A percentile compares a stretch with the other conserved stretches of the same genome.
Conservation (phyloP, 352 stramenopile species). For the Globisporangium barbulae region DNA sequence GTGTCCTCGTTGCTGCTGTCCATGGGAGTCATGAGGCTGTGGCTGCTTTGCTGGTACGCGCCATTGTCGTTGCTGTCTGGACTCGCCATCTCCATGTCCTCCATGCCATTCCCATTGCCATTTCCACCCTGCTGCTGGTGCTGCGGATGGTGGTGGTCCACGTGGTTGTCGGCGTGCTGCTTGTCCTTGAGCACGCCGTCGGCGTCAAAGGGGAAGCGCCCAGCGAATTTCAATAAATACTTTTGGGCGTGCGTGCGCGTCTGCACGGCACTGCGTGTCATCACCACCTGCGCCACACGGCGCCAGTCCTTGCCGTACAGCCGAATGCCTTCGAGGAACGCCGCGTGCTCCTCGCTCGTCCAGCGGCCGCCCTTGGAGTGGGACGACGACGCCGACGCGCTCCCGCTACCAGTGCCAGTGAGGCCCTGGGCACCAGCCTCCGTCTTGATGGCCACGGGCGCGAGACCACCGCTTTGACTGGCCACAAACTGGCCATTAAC, state of each 20-base stretch:
- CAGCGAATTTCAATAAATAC: conserved; percentile 92
- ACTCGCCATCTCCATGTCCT: conserved; percentile 3
- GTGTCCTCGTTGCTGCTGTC: background rate
- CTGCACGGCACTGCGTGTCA: conserved; percentile 83
- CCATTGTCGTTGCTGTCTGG: background rate
- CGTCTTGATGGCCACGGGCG: conserved; percentile 14
- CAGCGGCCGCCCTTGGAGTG: conserved; percentile 81
- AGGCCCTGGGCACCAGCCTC: conserved; percentile 6
- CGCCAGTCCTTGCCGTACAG: conserved; percentile 87
- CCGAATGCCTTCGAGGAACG: conserved; percentile 85
- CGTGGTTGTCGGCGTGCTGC: conserved; percentile 19
- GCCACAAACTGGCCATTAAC: conserved; percentile 1
- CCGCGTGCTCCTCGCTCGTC: conserved; percentile 84
- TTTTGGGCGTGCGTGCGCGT: conserved; percentile 89
- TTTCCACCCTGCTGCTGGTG: conserved; percentile 10
- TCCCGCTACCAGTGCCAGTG: background rate
- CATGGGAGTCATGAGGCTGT: conserved; percentile 11
- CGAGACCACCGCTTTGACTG: background rate
- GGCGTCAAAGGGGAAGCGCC: conserved; percentile 71
- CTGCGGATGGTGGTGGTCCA: conserved; percentile 13
- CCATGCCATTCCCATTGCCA: background rate
- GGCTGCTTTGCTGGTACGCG: background rate
- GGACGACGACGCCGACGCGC: conserved; percentile 8
- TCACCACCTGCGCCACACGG: conserved; percentile 77
- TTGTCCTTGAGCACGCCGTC: conserved; percentile 32